Percentiles rank a stretch among this genome's conserved stretches.
These are phyloP conservation scores for Pittosporum tobira DNA, from an alignment of 129 eudicot genomes.

Conservation along the genomic window DNA sequence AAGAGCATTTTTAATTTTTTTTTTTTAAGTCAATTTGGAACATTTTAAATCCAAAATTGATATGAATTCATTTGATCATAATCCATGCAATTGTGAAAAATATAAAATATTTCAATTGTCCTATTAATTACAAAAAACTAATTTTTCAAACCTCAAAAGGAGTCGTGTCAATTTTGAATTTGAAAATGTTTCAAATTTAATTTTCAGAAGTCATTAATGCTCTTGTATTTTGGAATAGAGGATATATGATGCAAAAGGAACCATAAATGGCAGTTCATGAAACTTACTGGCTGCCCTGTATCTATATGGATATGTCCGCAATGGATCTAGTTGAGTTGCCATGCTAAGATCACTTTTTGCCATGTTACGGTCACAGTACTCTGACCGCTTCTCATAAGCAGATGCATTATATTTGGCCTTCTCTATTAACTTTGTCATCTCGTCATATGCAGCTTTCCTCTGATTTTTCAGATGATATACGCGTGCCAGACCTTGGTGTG, in stretches of 20 bases:
- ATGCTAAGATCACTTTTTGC: constrained; percentile 46
- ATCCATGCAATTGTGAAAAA: too few species aligned
- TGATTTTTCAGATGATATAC: constrained; percentile 42
- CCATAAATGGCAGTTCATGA: background rate
- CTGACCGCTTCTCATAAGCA: constrained; percentile 61
- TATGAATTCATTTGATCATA: too few species aligned
- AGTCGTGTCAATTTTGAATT: too few species aligned
- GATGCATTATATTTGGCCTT: constrained; percentile 43
- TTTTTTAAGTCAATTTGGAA: too few species aligned
- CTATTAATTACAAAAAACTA: too few species aligned
- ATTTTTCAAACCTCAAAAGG: too few species aligned
- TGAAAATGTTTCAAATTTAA: background rate
- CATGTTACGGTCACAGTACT: constrained; percentile 49
- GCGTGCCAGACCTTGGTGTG: constrained; percentile 65
- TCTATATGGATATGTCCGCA: constrained; percentile 53
- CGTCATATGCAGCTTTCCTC: constrained; percentile 51
- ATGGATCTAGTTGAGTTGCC: constrained; percentile 47
- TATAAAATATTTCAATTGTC: too few species aligned
- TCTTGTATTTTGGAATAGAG: too few species aligned
- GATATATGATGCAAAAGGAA: background rate
- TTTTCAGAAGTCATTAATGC: too few species aligned
- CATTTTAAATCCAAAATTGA: too few species aligned
- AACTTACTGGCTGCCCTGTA: constrained; percentile 53
- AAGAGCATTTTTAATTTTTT: too few species aligned
- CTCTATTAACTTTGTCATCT: constrained; percentile 55